Evolutionary conservation across 306 rosid genomes (phyloP).

Genomic region (Delonix regia): DNA sequence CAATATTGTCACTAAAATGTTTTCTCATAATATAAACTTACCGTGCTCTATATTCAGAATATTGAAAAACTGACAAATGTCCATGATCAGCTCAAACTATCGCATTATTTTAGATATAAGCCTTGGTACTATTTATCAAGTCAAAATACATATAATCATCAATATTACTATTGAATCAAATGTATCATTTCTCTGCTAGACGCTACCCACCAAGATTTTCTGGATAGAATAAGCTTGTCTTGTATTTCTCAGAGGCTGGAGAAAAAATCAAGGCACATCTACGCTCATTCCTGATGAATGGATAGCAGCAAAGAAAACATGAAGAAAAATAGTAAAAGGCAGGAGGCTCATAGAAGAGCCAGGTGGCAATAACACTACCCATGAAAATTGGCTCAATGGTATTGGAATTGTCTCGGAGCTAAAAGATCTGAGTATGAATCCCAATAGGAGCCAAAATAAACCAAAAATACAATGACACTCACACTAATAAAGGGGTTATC

Average conservation of each 20-base stretch:
- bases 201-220: conserved; percentile 37
- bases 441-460: background rate
- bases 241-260: conserved; percentile 46
- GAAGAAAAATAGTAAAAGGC: background rate
- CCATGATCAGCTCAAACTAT: background rate
- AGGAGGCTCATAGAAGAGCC: conserved; percentile 14
- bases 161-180: conserved; percentile 22
- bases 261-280: conserved; percentile 44
- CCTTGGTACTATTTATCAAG: background rate
- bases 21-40: no score
- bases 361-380: background rate
- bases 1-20: no score
- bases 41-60: background rate
- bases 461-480: conserved; percentile 3
- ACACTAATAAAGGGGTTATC: conserved; percentile 10
- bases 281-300: conserved; percentile 45
- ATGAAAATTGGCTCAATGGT: background rate
- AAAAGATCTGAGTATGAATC: background rate
- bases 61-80: background rate
- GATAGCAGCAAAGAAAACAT: conserved; percentile 37
- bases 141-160: background rate
- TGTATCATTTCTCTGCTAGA: conserved; percentile 36
- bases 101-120: no score
- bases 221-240: conserved; percentile 11
- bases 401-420: background rate